These are phyloP conservation scores for Solanum medicagineum DNA, from an alignment of 257 asterid species.

Conservation along the genomic window DNA sequence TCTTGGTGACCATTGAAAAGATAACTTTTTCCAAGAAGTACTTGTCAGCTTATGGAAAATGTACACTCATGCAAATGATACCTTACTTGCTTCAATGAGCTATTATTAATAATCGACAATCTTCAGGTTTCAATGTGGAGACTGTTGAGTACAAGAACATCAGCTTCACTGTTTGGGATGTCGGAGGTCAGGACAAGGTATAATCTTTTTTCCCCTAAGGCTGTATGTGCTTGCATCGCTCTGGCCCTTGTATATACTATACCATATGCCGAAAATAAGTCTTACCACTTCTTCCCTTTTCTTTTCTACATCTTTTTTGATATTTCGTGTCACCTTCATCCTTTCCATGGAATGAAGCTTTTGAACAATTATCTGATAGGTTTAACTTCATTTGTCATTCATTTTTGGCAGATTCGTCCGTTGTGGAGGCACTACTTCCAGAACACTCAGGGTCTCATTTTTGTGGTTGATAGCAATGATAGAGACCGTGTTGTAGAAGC, in stretches of 20 bases:
- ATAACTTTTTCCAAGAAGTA: not conserved
- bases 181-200: constrained; percentile 94
- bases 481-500: constrained; percentile 87
- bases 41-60: not conserved
- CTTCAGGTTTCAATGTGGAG: constrained; percentile 79
- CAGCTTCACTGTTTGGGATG: constrained; percentile 93
- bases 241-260: not conserved
- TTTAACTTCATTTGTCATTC: not conserved
- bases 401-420: constrained; percentile 67
- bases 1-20: not conserved
- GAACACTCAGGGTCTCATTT: constrained; percentile 85
- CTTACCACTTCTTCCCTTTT: not conserved
- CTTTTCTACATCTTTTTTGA: not conserved
- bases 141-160: constrained; percentile 87
- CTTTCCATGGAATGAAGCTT: not conserved
- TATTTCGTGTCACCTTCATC: not conserved
- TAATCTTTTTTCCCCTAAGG: not conserved
- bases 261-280: not conserved
- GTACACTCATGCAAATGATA: not conserved
- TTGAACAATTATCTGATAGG: not conserved
- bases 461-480: constrained; percentile 88
- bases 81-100: not conserved
- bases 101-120: not conserved
- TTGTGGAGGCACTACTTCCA: constrained; percentile 97
- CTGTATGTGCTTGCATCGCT: not conserved